Base-by-base conservation (phyloP, 2,329 filamentous ascomycete genomes). In the Colletotrichum gigasporum region DNA sequence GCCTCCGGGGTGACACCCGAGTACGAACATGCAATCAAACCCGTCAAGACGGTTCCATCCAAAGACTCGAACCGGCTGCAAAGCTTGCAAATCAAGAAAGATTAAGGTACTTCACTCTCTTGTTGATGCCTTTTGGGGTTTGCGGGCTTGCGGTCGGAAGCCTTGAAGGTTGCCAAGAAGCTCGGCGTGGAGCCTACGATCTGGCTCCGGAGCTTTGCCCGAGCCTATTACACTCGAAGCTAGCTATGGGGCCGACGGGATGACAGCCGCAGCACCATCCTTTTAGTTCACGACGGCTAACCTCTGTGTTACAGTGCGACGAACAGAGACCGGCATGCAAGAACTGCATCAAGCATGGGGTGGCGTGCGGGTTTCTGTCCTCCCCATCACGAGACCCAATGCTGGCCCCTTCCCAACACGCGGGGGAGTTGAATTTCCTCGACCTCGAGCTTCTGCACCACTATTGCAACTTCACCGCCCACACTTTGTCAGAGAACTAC, bases 361-460 rank as follows among this genome's bases (percentile, higher is more conserved):
- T 79, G 9, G 67, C 72, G 47, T 80, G 79, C 65, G 77, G 78
- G 52, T 79, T 75, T 53, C 52, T 74, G 39, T 51, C 39, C 11
- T 57, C 51, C 7, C 57, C 35, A 5, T 48, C 59, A 11, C 44
- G 53, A 52, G 39, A 64, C 16, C 22, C 44, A 8, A 62, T 63
- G 7, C 22, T 67, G 3, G 65, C 66, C 26, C 60, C 14, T 9
- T 52, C 56, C n/a, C 55, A 50, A 37, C 64, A 65, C 12, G 50
- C 60, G 22, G 28, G 69, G 32, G 56, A 67, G 6, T 69, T 80
- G 16, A 79, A 80, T 22, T 67, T 82, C 2, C 69, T 78, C 10
- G 82, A 86, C 45, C 75, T 86, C 8, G 83, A 86, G 67, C 77
- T 87, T 2, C 74, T 87, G 6, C 83, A 87, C 68, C 83, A 87